Evolutionary conservation across 805 yeast genomes (phyloP), one percentile per base, ranked within the genome.

Genomic region (Kluyveromyces wickerhamii): DNA sequence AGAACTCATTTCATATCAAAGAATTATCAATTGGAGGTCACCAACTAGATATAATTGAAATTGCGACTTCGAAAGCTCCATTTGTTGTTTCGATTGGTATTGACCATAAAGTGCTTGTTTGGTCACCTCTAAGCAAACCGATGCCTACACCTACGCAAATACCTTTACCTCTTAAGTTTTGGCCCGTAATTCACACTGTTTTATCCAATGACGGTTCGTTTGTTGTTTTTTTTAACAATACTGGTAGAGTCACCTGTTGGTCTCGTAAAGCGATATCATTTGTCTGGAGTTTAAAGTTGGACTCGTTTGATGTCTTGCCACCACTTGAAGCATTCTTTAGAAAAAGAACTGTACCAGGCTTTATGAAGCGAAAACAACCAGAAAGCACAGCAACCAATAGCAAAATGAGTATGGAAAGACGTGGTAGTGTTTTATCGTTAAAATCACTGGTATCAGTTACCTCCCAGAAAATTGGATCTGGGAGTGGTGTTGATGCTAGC

Each of bases 21-120:
- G 72, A 63, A 59, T 69, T 60, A 35, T 65, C 67, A 11, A 52
- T 61, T 19, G 77, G 65, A 8, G 65, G 76, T 4, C 88, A 79
- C 51, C 57, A 63, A 16, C 59, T 82, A 32, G 94, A 85, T 52
- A 66, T 82, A 4, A 65, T 79, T 21, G 69, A 67, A 37, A 60
- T 81, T 8, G 59, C 67, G n/a, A 70, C 85, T 0, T 77, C 83
- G 10, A 54, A 66, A 14, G 61, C 71, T 10, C 76, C 85, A 3
- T 78, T 81, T 46, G 66, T 82, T 16, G 75, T 83, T 0, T 69
- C 82, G 1, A 69, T 80, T 18, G 89, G 88, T 4, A 60, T 85
- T 49, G 94, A 84, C 47, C 87, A 80, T 45, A 72, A 68, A 39
- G 67, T 84, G 4, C 54, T 74, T 21, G 72, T 83, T 8, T 84